phyloP scores from a whole-genome alignment of 208 protist genomes.

The Lotmaria passim region DNA sequence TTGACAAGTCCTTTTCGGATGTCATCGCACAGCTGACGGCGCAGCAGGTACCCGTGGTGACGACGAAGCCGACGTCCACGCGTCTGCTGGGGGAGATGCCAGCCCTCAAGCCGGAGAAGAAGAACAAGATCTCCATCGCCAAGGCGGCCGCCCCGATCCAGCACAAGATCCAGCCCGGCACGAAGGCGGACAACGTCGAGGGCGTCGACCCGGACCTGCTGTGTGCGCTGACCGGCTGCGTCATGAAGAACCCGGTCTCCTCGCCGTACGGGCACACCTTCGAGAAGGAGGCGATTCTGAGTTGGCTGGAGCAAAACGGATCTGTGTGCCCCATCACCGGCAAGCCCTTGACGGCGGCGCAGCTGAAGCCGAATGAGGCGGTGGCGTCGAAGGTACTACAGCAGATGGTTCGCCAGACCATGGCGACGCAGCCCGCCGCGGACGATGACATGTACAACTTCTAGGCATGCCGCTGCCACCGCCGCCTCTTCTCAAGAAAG shows the following conservation, averaged over 20 bases:
- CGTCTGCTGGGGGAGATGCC: constrained; percentile 73
- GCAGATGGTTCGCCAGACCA: constrained; percentile 80
- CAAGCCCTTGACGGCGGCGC: constrained; percentile 63
- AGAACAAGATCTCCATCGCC: constrained; percentile 79
- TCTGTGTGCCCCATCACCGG: constrained; percentile 91
- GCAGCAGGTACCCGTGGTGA: constrained; percentile 28
- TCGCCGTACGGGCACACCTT: constrained; percentile 92
- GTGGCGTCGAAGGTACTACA: constrained; percentile 78
- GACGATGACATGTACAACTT: constrained; percentile 92
- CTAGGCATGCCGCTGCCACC: constrained; percentile 34
- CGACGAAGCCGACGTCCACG: constrained; percentile 23
- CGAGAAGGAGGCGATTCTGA: constrained; percentile 84
- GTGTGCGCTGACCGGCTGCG: constrained; percentile 84
- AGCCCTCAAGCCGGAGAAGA: constrained; percentile 48
- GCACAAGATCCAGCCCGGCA: constrained; percentile 39
- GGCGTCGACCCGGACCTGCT: constrained; percentile 70
- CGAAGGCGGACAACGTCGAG: constrained; percentile 53
- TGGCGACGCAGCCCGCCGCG: constrained; percentile 57
- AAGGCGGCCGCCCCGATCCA: constrained; percentile 70
- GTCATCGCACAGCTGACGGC: constrained; percentile 50
- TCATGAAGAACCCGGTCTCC: constrained; percentile 92
- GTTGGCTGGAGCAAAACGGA: constrained; percentile 89
- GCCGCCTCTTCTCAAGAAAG: not conserved
- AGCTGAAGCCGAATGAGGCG: constrained; percentile 73
- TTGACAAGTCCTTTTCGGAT: constrained; percentile 62